phyloP scores from a whole-genome alignment of 352 stramenopile genomes.

The Lagenidium giganteum region DNA sequence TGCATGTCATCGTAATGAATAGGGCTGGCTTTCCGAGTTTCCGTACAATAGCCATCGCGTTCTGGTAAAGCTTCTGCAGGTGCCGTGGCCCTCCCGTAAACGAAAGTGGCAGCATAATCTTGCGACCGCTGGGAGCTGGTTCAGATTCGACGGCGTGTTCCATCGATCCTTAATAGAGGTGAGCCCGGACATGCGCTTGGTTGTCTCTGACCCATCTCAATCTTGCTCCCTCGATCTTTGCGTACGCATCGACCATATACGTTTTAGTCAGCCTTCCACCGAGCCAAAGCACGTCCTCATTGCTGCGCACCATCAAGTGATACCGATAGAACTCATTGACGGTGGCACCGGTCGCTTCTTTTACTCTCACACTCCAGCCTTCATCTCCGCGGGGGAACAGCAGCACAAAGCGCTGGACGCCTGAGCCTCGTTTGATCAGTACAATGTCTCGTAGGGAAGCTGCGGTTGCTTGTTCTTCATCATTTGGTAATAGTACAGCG shows the following conservation, averaged over 20 bases:
- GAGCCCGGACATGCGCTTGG: constrained; percentile 4
- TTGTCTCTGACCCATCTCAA: constrained; percentile 9
- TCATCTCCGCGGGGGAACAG: constrained; percentile 1
- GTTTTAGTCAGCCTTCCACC: constrained; percentile 9
- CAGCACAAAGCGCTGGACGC: not conserved
- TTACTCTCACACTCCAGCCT: constrained; percentile 3
- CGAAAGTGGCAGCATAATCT: not conserved
- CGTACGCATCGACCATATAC: constrained; percentile 12
- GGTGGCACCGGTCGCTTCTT: constrained; percentile 1
- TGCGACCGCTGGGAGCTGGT: no score
- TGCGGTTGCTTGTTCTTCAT: no score
- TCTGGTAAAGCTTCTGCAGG: constrained; percentile 13
- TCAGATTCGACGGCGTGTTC: no score
- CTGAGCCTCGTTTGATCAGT: no score
- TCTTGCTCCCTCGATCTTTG: constrained; percentile 12
- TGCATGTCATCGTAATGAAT: constrained; percentile 32
- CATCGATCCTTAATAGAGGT: constrained; percentile 8
- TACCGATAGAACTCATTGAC: constrained; percentile 11
- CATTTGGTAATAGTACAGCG: no score
- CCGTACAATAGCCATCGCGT: constrained; percentile 23
- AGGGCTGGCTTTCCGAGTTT: constrained; percentile 21
- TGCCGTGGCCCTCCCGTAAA: constrained; percentile 2
- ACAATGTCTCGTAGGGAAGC: no score
- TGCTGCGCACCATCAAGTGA: constrained; percentile 2
- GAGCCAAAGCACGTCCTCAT: constrained; percentile 2